These are phyloP conservation scores for Ustilago lituana DNA, from an alignment of 1,284 basidiomycete species.

Conservation along the genomic window DNA sequence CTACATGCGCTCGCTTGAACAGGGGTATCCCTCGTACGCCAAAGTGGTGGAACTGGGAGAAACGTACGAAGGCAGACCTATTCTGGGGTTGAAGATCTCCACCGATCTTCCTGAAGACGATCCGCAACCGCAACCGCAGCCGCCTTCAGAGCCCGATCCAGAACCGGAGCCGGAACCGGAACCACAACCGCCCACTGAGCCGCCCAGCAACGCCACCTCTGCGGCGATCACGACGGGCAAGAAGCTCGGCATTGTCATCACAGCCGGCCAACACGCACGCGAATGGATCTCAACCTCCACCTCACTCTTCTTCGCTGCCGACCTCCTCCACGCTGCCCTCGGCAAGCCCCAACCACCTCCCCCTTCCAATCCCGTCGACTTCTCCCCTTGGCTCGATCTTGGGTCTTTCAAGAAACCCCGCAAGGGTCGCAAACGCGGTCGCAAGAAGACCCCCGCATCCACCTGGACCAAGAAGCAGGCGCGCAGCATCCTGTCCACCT, in stretches of 20 bases:
- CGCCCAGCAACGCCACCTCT: slow-evolving; percentile 8
- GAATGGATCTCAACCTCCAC: slow-evolving; percentile 82
- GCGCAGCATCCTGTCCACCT: slow-evolving; percentile 71
- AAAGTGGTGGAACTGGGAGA: slow-evolving; percentile 24
- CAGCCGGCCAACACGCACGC: slow-evolving; percentile 36
- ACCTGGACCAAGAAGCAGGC: slow-evolving; percentile 26
- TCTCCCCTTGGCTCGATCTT: no score
- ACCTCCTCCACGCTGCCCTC: slow-evolving; percentile 20
- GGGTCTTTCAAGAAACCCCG: no score
- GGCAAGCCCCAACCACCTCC: background rate
- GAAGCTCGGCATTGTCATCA: slow-evolving; percentile 36
- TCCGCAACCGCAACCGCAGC: slow-evolving; percentile 2
- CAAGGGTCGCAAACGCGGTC: slow-evolving; percentile 12
- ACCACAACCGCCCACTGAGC: slow-evolving; percentile 14
- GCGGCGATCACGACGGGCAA: background rate
- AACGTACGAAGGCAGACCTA: slow-evolving; percentile 40
- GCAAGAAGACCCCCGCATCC: no score
- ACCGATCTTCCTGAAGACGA: slow-evolving; percentile 6
- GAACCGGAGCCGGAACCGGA: slow-evolving; percentile 11
- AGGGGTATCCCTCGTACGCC: slow-evolving; percentile 22
- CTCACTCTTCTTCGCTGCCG: slow-evolving; percentile 73
- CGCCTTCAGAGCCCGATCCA: slow-evolving; percentile 1
- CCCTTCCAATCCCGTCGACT: no score
- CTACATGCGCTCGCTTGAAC: slow-evolving; percentile 18
- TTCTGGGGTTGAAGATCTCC: slow-evolving; percentile 26